A percentile compares a stretch with the other conserved stretches of the same genome.
These are phyloP conservation scores for Stephanodiscus minutulus DNA, from an alignment of 108 stramenopile species.

Conservation along the genomic window DNA sequence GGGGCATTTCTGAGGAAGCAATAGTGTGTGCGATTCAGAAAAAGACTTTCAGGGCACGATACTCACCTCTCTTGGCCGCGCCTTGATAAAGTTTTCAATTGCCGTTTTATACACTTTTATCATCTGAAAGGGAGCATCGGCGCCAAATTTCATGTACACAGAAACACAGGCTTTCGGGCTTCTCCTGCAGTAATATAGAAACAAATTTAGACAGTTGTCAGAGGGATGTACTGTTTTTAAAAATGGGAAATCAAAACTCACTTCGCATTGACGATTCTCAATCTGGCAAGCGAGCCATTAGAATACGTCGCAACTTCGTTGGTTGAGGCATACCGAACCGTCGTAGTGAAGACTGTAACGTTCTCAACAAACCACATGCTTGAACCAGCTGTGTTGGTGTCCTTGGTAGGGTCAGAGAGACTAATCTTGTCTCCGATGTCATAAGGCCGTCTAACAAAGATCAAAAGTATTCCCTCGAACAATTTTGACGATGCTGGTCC, in stretches of 20 bases:
- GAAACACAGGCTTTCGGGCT: slow-evolving; percentile 16
- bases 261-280: slow-evolving; percentile 41
- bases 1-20: neutral
- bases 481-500: slow-evolving; percentile 57
- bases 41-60: neutral
- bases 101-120: slow-evolving; percentile 34
- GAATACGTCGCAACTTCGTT: slow-evolving; percentile 48
- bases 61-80: slow-evolving; percentile 48
- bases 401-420: slow-evolving; percentile 42
- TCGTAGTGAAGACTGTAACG: slow-evolving; percentile 56
- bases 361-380: slow-evolving; percentile 54
- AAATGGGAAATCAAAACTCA: neutral
- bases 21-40: neutral
- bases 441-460: slow-evolving; percentile 66
- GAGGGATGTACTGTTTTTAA: neutral
- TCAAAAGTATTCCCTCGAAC: slow-evolving; percentile 67
- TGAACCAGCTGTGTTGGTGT: slow-evolving; percentile 48
- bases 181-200: neutral
- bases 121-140: slow-evolving; percentile 38
- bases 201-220: slow-evolving; percentile 13
- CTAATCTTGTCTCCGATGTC: slow-evolving; percentile 72
- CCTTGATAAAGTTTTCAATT: slow-evolving; percentile 41
- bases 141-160: slow-evolving; percentile 48
- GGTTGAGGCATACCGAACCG: slow-evolving; percentile 53
- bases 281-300: slow-evolving; percentile 41